Base-by-base conservation (phyloP, 208 protist genomes). In the Endotrypanum monterogeii region DNA sequence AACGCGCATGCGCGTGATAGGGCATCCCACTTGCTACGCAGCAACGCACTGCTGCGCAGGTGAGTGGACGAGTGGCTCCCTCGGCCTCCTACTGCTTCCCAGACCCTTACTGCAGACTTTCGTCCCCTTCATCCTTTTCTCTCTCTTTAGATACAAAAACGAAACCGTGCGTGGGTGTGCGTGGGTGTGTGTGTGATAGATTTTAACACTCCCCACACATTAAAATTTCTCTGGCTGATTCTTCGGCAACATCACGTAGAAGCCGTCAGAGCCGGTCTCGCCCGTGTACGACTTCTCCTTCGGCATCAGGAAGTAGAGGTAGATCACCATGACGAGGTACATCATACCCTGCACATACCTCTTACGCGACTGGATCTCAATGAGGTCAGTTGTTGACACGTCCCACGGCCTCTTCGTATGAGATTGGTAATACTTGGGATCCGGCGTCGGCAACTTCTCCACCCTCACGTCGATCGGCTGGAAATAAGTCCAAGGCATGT, bases 221-320 rank as follows among this genome's bases (percentile, higher is more conserved):
- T 94, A 97, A 71, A 95, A 97, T 73, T 93, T 84, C 79, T 97
- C 90, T 20, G 93, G 93, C 67, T 90, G 85, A 80, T 88, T 89
- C 79, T 93, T 97, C 39, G 93, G 93, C 67, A 97, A 78, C 82
- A 95, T 80, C 20, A 97, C 74, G 83, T 83, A 97, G 81, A 86
- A 80, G 35, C 93, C 93, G 76, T 97, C 93, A 46, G 93, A 86
- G 73, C 93, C 93, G 56, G 81, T 83, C 71, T 94, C 72, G 48
- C 93, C 93, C 41, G 88, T 89, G 89, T 83, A 97, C 3, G 88
- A 94, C 88, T 97, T 97, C 85, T 97, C 93, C 85, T 97, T 97
- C 16, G 93, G 93, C 89, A 97, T 90, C 63, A 97, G 76, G 80
- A 95, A 95, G 88, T 95, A 95, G 32, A 94, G 67, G 80, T 88